Evolutionary conservation across 352 stramenopile genomes (phyloP).

Genomic region (Phytophthora ramorum): DNA sequence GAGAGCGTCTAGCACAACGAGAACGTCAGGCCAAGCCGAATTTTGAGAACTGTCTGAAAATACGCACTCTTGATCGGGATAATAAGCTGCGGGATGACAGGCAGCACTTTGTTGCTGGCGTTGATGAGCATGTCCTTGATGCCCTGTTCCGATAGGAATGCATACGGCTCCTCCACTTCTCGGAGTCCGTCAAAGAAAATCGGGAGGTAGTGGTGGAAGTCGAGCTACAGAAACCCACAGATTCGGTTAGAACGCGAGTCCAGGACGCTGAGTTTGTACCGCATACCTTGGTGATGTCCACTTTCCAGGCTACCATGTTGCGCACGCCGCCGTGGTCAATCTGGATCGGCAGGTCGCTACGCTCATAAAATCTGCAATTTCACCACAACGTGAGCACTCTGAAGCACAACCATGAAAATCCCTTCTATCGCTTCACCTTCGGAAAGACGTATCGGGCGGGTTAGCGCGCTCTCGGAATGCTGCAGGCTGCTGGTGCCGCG

Average conservation of each 20-base stretch:
- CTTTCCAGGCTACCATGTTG: conserved; percentile 98
- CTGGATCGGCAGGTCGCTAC: conserved; percentile 96
- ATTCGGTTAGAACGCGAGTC: neutral
- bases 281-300: conserved; percentile 92
- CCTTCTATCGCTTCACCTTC: conserved; percentile 37
- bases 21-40: conserved; percentile 2
- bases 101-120: conserved; percentile 94
- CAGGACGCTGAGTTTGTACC: neutral
- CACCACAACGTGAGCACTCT: neutral
- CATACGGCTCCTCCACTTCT: conserved; percentile 96
- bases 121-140: conserved; percentile 98
- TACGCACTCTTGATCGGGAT: conserved; percentile 97
- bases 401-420: neutral
- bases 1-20: conserved; percentile 59
- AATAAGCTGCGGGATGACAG: conserved; percentile 97
- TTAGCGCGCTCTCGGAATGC: conserved; percentile 95
- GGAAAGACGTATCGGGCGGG: conserved; percentile 91
- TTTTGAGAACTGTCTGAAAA: neutral
- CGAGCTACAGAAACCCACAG: conserved; percentile 68
- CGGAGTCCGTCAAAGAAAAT: conserved; percentile 98
- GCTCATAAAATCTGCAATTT: conserved; percentile 87
- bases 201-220: conserved; percentile 98
- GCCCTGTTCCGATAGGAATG: conserved; percentile 95
- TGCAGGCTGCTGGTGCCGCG: conserved; percentile 56
- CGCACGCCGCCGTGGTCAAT: conserved; percentile 96